These are phyloP conservation scores for Schizosaccharomyces octosporus DNA, from an alignment of 805 yeast species.

Conservation along the genomic window DNA sequence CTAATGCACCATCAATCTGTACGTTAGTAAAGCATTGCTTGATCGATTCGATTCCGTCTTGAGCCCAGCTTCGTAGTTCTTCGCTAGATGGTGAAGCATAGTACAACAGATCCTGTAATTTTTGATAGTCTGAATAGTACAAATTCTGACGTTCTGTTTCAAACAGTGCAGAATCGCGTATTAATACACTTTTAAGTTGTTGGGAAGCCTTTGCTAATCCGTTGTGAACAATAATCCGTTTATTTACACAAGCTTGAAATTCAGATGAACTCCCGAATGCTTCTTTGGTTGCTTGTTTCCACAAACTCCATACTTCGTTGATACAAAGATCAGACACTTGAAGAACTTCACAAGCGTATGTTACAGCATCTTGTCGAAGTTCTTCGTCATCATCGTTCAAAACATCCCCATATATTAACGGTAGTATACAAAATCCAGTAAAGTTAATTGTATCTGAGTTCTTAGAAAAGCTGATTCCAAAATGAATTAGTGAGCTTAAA, in stretches of 20 bases:
- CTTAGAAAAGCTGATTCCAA: neutral
- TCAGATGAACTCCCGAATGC: neutral
- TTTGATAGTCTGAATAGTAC: neutral
- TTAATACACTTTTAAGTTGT: neutral
- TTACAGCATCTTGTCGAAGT: constrained; percentile 26
- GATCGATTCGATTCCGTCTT: neutral
- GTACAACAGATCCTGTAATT: neutral
- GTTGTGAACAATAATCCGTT: neutral
- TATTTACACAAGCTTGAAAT: neutral
- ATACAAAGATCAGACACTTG: constrained; percentile 12
- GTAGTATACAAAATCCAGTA: constrained; percentile 5
- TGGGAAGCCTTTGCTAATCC: neutral
- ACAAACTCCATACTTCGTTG: neutral
- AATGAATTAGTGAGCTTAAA: constrained; percentile 5
- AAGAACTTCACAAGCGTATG: constrained; percentile 16
- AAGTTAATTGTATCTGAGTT: neutral
- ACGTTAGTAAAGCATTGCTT: neutral
- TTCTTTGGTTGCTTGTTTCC: neutral
- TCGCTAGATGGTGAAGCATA: neutral
- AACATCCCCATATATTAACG: constrained; percentile 12
- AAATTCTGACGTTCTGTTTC: neutral
- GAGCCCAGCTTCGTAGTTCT: neutral
- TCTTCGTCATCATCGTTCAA: constrained; percentile 46
- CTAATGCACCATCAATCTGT: neutral
- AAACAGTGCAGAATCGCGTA: neutral